Conservation (phyloP, 2,329 filamentous ascomycete species). For the Diaporthe caulivora region DNA sequence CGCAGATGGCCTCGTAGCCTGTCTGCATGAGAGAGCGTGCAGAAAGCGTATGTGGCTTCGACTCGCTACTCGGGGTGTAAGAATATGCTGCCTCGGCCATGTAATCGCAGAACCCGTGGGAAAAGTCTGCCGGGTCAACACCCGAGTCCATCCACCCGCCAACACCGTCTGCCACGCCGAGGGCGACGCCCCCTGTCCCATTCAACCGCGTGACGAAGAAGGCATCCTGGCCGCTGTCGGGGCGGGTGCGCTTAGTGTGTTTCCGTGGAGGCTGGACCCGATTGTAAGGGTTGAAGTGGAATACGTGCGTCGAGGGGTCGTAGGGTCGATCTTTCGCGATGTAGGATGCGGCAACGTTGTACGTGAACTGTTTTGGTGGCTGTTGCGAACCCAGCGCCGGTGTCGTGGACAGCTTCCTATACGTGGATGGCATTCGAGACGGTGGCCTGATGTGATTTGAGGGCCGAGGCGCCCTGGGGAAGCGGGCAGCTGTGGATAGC, state of each 20-base stretch:
- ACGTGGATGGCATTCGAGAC: slow-evolving; percentile 4
- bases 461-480: not conserved
- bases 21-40: slow-evolving; percentile 81
- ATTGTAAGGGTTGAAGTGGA: slow-evolving; percentile 78
- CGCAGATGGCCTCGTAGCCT: slow-evolving; percentile 85
- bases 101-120: slow-evolving; percentile 91
- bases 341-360: slow-evolving; percentile 80
- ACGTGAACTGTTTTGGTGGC: slow-evolving; percentile 70
- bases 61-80: slow-evolving; percentile 52
- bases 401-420: slow-evolving; percentile 42
- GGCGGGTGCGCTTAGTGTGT: slow-evolving; percentile 70
- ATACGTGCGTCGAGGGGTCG: slow-evolving; percentile 76
- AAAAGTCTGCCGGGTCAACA: slow-evolving; percentile 95
- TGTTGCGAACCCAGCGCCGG: slow-evolving; percentile 36
- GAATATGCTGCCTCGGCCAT: slow-evolving; percentile 84
- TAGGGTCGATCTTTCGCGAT: slow-evolving; percentile 79
- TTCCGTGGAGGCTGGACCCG: slow-evolving; percentile 66
- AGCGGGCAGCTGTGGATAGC: slow-evolving; percentile 23
- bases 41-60: slow-evolving; percentile 54
- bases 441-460: slow-evolving; percentile 17
- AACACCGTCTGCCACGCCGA: slow-evolving; percentile 94
- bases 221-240: slow-evolving; percentile 91
- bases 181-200: slow-evolving; percentile 77
- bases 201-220: slow-evolving; percentile 93
- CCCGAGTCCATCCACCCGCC: slow-evolving; percentile 95